Evolutionary conservation across 2,329 filamentous ascomycete species (phyloP), one percentile per base, ranked within the genome.

Genomic region (Cercospora canescens): DNA sequence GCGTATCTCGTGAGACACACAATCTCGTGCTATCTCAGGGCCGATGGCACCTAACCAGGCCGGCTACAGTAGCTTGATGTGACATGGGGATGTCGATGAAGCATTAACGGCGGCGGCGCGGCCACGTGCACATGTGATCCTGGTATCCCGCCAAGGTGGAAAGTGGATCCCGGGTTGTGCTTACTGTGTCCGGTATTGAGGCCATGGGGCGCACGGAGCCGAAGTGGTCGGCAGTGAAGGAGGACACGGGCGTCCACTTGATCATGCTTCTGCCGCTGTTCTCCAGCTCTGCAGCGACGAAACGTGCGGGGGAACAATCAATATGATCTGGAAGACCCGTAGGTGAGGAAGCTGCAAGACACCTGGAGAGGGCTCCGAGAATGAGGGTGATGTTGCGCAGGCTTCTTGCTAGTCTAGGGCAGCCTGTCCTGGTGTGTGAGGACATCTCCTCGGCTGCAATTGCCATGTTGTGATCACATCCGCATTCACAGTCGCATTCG

Each of bases 1-100:
- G 28, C 28, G 52, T 56, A 35, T 32, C 52, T 9, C 9, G 60
- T 55, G 32, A 62, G 60, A 62, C 60, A 56, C 24, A 55, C 34
- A 62, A 39, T 41, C 60, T 55, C 30, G 50, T 41, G 45, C 34
- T 39, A 56, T 28, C 48, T 28, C 24, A 35, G 24, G 24, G n/a
- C 16, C 48, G 21, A 41, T 54, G 60, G 60, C 30, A 35, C 12
- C 18, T 21, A 34, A 45, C 34, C 30, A 24, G 21, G 30, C 9
- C n/a, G n/a, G n/a, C n/a, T n/a, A n/a, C n/a, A n/a, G n/a, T n/a
- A n/a, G 45, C 21, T 28, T 8, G 45, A 52, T 52, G 24, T n/a
- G 24, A 24, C 12, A n/a, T n/a, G 4, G n/a, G 45, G 14, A 28
- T 12, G 45, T 30, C 26, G 45, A 11, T 52, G 45, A 26, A 14